A percentile compares a stretch with the other conserved stretches of the same genome.
Evolutionary conservation across 78 protist species (phyloP).

Genomic region (Corallochytrium limacisporum): DNA sequence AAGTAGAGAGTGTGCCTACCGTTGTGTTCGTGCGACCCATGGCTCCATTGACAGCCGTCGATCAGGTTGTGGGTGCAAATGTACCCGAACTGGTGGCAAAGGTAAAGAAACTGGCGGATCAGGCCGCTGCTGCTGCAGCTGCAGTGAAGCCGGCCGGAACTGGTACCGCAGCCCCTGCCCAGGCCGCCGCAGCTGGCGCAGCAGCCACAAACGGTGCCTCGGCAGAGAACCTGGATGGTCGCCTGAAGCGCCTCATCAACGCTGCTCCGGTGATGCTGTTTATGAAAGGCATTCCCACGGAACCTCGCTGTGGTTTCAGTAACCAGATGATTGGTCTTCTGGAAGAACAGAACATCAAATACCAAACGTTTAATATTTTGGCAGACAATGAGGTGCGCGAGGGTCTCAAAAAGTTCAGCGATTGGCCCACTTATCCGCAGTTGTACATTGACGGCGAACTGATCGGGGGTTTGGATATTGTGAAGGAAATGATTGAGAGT

Average conservation of each 20-base stretch:
- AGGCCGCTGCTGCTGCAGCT: background rate
- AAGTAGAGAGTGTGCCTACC: slow-evolving; percentile 50
- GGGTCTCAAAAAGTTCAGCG: slow-evolving; percentile 33
- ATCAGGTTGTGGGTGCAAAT: background rate
- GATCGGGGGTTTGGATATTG: slow-evolving; percentile 73
- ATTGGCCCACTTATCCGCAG: slow-evolving; percentile 84
- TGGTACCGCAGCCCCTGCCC: background rate
- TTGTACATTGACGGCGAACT: slow-evolving; percentile 66
- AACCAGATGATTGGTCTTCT: slow-evolving; percentile 50
- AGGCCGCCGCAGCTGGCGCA: background rate
- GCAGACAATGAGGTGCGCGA: slow-evolving; percentile 45
- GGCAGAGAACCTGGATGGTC: slow-evolving; percentile 20
- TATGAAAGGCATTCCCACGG: slow-evolving; percentile 70
- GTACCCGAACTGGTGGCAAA: background rate
- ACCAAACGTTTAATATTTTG: slow-evolving; percentile 55
- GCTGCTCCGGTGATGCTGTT: slow-evolving; percentile 52
- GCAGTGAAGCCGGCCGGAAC: background rate
- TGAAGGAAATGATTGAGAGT: slow-evolving; percentile 23
- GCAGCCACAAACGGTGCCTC: background rate
- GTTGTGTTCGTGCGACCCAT: slow-evolving; percentile 28
- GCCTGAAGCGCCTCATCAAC: slow-evolving; percentile 26
- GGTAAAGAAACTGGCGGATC: background rate
- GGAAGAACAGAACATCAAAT: slow-evolving; percentile 20
- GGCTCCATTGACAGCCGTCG: no score
- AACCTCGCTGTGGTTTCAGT: slow-evolving; percentile 81